Base-by-base conservation (phyloP, 306 rosid species). In the Arachis stenosperma region DNA sequence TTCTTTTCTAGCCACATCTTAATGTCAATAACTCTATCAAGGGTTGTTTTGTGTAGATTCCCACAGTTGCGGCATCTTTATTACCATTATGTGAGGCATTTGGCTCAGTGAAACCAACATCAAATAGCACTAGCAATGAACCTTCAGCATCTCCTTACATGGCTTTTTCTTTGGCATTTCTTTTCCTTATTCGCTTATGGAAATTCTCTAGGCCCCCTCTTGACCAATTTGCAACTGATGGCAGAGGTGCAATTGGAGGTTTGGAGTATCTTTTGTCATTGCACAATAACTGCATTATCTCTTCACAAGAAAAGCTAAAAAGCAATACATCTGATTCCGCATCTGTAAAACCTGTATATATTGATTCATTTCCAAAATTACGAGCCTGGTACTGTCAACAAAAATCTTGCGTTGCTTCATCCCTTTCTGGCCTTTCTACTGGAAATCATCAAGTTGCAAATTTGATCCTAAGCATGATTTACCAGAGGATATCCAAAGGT, bases 1-100 rank as follows among this genome's bases (percentile, higher is more conserved):
- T 22, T 22, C 27, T 22, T 22, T 22, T 22, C 27, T 22, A 22
- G 27, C 27, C 27, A 22, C 27, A 22, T 22, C 27, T 22, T 22
- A 22, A 22, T 22, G 27, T 60, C 17, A 69, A 11, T 3, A 15
- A 73, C 75, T 81, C 76, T 70, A 76, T 54, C 64, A 74, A 61
- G 50, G 37, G 46, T 62, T 86, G 6, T 71, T 71, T 81, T 70
- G 9, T 81, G 75, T 80, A 90, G 97, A 83, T 84, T 53, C 97
- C 97, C 17, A 79, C 84, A 59, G 85, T 88, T 77, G 92, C 93
- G 52, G 89, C 89, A 76, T 80, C 83, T 61, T 81, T 88, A 71
- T 73, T 90, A 61, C 89, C 97, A 41, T 84, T 90, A 41, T 90
- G 97, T 54, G 97, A 90, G 90, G 88, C 82, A 73, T 87, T 88